A percentile compares a stretch with the other conserved stretches of the same genome.
Evolutionary conservation across 495 filamentous ascomycete species (phyloP).

Genomic region (Trypethelium eluteriae): DNA sequence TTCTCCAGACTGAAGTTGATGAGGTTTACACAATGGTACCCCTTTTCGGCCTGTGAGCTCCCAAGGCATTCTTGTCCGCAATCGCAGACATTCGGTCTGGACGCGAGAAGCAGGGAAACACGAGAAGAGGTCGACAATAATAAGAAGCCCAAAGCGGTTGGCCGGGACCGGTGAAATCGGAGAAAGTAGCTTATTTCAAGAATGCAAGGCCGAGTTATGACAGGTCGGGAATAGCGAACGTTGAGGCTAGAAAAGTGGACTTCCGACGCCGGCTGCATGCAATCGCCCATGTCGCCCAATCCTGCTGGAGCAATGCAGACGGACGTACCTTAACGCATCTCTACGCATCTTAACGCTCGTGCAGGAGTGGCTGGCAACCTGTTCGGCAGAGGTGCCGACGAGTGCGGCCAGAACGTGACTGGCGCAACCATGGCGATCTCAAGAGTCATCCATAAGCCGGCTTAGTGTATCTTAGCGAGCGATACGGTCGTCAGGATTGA

Average conservation of each 20-base stretch:
- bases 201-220: neutral
- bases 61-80: too few relatives aligned
- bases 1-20: too few relatives aligned
- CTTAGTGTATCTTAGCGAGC: too few relatives aligned
- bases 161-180: neutral
- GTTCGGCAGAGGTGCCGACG: neutral
- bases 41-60: too few relatives aligned
- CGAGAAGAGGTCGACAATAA: neutral
- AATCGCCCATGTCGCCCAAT: neutral
- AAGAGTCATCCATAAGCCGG: too few relatives aligned
- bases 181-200: neutral
- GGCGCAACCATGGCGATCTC: too few relatives aligned
- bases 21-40: too few relatives aligned
- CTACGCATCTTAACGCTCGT: neutral
- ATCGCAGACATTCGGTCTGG: too few relatives aligned
- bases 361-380: neutral
- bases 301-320: too few relatives aligned
- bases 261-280: neutral
- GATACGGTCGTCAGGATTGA: neutral
- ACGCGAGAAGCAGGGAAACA: too few relatives aligned
- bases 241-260: conserved; percentile 5
- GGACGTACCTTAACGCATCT: too few relatives aligned
- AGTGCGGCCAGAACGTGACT: too few relatives aligned
- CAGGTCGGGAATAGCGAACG: neutral
- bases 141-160: neutral